phyloP scores from a whole-genome alignment of 176 grass and related monocot species.

The Panicum miliaceum region DNA sequence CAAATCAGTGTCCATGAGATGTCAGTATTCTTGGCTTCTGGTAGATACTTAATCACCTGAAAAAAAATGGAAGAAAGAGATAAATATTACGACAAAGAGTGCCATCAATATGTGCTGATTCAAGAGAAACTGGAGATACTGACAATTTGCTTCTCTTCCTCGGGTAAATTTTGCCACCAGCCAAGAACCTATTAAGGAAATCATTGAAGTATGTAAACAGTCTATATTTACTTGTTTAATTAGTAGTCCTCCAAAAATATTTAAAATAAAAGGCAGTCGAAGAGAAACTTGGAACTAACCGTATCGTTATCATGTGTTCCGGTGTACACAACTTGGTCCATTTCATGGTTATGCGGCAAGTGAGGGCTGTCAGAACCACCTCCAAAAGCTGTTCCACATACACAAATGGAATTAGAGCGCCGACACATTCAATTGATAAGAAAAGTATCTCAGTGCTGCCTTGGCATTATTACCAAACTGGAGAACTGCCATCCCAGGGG shows the following conservation, averaged over 20 bases:
- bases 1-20: constrained; percentile 75
- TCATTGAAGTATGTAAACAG: constrained; percentile 13
- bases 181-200: constrained; percentile 62
- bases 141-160: constrained; percentile 74
- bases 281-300: constrained; percentile 48
- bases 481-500: constrained; percentile 97
- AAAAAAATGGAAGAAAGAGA: constrained; percentile 25
- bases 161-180: constrained; percentile 74
- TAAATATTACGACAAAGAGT: background rate
- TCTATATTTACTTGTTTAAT: background rate
- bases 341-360: constrained; percentile 93
- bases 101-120: background rate
- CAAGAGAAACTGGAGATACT: constrained; percentile 38
- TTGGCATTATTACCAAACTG: constrained; percentile 74
- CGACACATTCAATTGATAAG: background rate
- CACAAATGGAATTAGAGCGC: constrained; percentile 27
- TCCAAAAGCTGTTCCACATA: constrained; percentile 66
- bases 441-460: constrained; percentile 25
- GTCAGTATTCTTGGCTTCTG: constrained; percentile 40
- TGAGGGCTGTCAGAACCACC: constrained; percentile 83
- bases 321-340: constrained; percentile 95
- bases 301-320: constrained; percentile 99
- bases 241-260: background rate
- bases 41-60: constrained; percentile 78
- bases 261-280: background rate